Conservation (phyloP, 352 stramenopile species). For the Phytophthora europaea region DNA sequence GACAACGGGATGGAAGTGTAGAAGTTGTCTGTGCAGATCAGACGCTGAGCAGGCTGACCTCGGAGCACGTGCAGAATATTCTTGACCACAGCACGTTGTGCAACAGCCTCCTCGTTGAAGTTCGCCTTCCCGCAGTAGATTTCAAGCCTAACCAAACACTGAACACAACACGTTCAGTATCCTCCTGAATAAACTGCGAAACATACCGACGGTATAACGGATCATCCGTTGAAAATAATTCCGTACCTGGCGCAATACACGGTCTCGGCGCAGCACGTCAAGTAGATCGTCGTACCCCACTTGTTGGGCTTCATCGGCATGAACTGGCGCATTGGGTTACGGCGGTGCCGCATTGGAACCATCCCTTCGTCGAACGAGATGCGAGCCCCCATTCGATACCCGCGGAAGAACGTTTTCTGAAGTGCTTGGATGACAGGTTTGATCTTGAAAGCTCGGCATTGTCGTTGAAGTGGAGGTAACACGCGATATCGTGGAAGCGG, state of each 20-base stretch:
- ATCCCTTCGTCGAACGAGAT: not conserved
- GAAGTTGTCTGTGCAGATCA: too few relatives aligned
- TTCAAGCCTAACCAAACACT: not conserved
- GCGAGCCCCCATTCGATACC: too few relatives aligned
- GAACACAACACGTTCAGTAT: not conserved
- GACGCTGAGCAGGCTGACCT: not conserved
- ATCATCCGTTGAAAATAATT: not conserved
- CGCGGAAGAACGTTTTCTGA: too few relatives aligned
- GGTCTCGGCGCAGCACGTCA: not conserved
- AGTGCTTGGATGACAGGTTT: too few relatives aligned
- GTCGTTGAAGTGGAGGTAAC: too few relatives aligned
- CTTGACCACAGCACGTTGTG: not conserved
- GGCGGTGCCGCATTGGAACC: not conserved
- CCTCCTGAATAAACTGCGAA: too few relatives aligned
- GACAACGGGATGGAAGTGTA: constrained; percentile 20
- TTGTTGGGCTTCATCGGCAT: not conserved
- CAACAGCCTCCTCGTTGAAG: not conserved
- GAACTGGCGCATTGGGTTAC: not conserved
- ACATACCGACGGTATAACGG: too few relatives aligned
- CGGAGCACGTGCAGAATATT: not conserved
- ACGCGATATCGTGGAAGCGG: too few relatives aligned
- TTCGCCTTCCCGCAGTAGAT: not conserved
- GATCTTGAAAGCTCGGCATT: too few relatives aligned
- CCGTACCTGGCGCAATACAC: not conserved
- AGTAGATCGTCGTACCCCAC: not conserved